Evolutionary conservation across 176 grass and related monocot genomes (phyloP).

Genomic region (Zizania latifolia): DNA sequence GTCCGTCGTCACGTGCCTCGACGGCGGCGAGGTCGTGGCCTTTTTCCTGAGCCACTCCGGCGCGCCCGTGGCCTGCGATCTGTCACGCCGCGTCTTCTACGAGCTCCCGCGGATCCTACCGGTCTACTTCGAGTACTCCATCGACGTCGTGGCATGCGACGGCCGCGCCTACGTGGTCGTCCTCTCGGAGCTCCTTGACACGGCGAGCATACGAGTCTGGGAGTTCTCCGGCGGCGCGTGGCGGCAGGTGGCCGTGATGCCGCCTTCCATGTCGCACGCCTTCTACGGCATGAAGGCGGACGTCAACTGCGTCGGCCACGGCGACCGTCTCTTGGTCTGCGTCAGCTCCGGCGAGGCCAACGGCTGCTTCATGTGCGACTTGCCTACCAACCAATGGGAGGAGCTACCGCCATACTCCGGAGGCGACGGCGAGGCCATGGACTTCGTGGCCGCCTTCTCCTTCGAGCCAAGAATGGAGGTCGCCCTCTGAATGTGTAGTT

Average conservation of each 20-base stretch:
- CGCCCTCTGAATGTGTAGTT: constrained; percentile 39
- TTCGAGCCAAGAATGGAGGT: constrained; percentile 90
- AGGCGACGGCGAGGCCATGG: constrained; percentile 32
- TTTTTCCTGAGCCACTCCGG: constrained; percentile 73
- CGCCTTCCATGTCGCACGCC: constrained; percentile 64
- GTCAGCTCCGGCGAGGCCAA: constrained; percentile 43
- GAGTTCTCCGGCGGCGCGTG: constrained; percentile 44
- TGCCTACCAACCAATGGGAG: constrained; percentile 49
- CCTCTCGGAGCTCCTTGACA: constrained; percentile 76
- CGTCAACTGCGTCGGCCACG: constrained; percentile 73
- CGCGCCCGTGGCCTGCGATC: constrained; percentile 54
- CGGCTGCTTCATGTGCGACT: constrained; percentile 57
- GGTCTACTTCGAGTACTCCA: constrained; percentile 60
- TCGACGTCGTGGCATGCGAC: constrained; percentile 66
- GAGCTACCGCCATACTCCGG: constrained; percentile 42
- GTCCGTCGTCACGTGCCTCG: constrained; percentile 33
- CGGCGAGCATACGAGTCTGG: constrained; percentile 73
- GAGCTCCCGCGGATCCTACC: constrained; percentile 75
- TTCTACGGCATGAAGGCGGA: constrained; percentile 64
- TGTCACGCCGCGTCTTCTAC: constrained; percentile 32
- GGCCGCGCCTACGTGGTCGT: constrained; percentile 53
- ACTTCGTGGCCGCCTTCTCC: constrained; percentile 75
- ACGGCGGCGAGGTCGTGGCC: constrained; percentile 33
- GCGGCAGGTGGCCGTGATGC: constrained; percentile 79
- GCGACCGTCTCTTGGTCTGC: constrained; percentile 61